These are phyloP conservation scores for Botrytis squamosa DNA, from an alignment of 2,329 filamentous ascomycete genomes.

Conservation along the genomic window DNA sequence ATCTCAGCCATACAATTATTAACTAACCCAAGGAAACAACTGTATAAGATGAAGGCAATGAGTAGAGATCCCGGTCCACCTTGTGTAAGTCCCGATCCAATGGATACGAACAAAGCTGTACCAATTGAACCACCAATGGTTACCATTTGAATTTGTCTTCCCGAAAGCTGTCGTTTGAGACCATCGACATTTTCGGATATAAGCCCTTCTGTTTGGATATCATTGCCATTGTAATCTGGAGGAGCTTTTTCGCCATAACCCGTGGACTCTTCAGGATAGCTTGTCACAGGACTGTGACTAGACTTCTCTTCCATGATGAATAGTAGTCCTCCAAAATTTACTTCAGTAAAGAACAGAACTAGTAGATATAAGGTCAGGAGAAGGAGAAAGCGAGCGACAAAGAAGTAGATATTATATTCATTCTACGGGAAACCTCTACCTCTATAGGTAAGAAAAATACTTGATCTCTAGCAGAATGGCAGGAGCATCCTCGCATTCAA, in stretches of 20 bases:
- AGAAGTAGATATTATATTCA: background rate
- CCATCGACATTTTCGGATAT: conserved; percentile 29
- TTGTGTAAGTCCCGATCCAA: conserved; percentile 42
- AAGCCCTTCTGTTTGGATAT: conserved; percentile 14
- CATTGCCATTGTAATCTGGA: background rate
- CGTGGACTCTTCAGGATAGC: conserved; percentile 12
- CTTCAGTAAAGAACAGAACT: background rate
- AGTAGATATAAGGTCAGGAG: background rate
- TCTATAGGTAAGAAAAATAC: background rate
- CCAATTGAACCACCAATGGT: conserved; percentile 50
- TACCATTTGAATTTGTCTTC: conserved; percentile 50
- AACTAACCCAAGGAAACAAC: conserved; percentile 42
- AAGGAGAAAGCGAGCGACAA: background rate
- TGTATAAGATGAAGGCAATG: conserved; percentile 47
- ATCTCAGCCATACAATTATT: conserved; percentile 48
- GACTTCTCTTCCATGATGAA: conserved; percentile 24
- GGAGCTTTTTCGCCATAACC: conserved; percentile 21
- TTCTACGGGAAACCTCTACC: background rate
- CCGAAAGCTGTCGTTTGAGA: conserved; percentile 42
- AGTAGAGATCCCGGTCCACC: conserved; percentile 43
- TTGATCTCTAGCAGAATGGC: background rate
- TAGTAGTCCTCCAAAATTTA: background rate
- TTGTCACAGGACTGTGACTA: conserved; percentile 11
- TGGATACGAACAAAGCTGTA: conserved; percentile 49
- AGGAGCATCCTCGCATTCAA: background rate